phyloP scores from a whole-genome alignment of 345 rosid genomes.

The Pugionium dolabratum region DNA sequence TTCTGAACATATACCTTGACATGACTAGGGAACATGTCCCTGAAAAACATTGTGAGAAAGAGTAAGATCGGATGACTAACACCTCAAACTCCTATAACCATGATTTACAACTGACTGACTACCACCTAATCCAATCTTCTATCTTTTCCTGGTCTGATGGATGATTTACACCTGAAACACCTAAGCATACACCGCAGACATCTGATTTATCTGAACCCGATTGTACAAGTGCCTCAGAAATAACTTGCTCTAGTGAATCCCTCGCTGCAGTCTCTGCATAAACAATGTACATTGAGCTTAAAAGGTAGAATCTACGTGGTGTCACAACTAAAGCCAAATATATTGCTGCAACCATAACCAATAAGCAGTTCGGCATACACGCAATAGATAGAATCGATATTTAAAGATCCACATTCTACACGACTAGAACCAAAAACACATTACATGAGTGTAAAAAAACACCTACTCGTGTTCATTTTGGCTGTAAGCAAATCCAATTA shows the following conservation, averaged over 20 bases:
- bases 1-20: conserved; percentile 78
- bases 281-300: conserved; percentile 19
- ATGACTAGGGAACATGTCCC: conserved; percentile 75
- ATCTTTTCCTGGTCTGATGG: conserved; percentile 81
- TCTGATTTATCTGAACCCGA: conserved; percentile 64
- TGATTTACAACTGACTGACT: conserved; percentile 1
- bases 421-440: conserved; percentile 8
- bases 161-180: conserved; percentile 94
- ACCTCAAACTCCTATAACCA: not conserved
- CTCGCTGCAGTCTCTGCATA: conserved; percentile 76
- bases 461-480: not conserved
- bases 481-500: not conserved
- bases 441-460: not conserved
- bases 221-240: conserved; percentile 73
- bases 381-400: not conserved
- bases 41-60: conserved; percentile 28
- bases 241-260: conserved; percentile 80
- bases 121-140: conserved; percentile 77
- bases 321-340: conserved; percentile 24
- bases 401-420: conserved; percentile 11
- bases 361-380: conserved; percentile 7
- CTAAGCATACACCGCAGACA: conserved; percentile 85
- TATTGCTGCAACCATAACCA: conserved; percentile 20
- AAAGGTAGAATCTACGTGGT: conserved; percentile 24
- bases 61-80: not conserved